Percentiles rank a stretch among this genome's conserved stretches.
These are phyloP conservation scores for Gastrolobium bilobum DNA, from an alignment of 306 rosid genomes.

Conservation along the genomic window DNA sequence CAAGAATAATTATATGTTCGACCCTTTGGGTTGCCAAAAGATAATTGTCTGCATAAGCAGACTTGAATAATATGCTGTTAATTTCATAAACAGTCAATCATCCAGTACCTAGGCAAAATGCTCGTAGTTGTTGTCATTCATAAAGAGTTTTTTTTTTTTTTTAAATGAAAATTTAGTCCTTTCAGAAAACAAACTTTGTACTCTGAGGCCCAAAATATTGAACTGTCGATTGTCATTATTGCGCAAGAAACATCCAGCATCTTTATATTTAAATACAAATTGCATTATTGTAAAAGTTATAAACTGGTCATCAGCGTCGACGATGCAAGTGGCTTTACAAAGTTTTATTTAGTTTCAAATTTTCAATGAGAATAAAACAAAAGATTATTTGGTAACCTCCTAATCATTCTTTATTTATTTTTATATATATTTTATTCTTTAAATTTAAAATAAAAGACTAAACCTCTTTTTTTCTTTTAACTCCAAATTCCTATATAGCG, in stretches of 20 bases:
- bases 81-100: neutral
- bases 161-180: neutral
- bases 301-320: neutral
- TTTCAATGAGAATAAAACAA: neutral
- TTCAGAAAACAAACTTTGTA: neutral
- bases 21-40: conserved; percentile 13
- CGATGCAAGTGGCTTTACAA: neutral
- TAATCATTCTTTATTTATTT: no score
- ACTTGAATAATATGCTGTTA: neutral
- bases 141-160: neutral
- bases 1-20: neutral
- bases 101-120: conserved; percentile 1
- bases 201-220: neutral
- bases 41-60: neutral
- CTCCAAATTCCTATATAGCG: neutral
- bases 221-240: conserved; percentile 10
- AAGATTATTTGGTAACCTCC: neutral
- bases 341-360: neutral
- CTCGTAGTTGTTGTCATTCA: conserved; percentile 26
- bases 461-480: neutral
- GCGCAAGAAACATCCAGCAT: conserved; percentile 18
- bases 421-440: no score
- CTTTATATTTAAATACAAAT: conserved; percentile 10
- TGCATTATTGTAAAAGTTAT: neutral
- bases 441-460: no score